phyloP scores from a whole-genome alignment of 805 yeast genomes.

The Grigorovia humatica region DNA sequence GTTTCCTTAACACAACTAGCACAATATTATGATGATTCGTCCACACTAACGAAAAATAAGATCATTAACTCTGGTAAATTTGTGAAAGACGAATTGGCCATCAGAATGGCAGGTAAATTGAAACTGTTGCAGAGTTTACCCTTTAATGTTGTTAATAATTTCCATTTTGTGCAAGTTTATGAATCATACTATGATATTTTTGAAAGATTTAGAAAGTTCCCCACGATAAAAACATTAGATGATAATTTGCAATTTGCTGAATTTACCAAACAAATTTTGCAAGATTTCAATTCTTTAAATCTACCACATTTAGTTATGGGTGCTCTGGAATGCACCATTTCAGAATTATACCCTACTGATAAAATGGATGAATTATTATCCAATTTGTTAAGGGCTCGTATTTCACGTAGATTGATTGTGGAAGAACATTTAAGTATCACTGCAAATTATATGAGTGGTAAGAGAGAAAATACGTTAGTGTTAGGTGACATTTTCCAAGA shows the following conservation, averaged over 20 bases:
- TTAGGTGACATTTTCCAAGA: slow-evolving; percentile 76
- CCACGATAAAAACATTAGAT: slow-evolving; percentile 53
- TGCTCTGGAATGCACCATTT: slow-evolving; percentile 65
- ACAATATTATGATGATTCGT: slow-evolving; percentile 59
- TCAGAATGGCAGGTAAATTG: slow-evolving; percentile 71
- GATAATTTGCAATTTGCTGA: slow-evolving; percentile 70
- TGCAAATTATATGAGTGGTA: slow-evolving; percentile 42
- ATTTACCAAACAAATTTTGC: slow-evolving; percentile 49
- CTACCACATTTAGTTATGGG: slow-evolving; percentile 91
- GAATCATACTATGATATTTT: slow-evolving; percentile 84
- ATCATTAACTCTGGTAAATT: slow-evolving; percentile 78
- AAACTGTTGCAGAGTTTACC: slow-evolving; percentile 74
- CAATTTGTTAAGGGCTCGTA: slow-evolving; percentile 70
- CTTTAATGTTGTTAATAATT: slow-evolving; percentile 73
- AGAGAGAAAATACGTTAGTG: slow-evolving; percentile 35
- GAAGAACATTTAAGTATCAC: slow-evolving; percentile 85
- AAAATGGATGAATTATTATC: slow-evolving; percentile 68
- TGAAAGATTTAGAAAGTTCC: slow-evolving; percentile 69
- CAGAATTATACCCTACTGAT: slow-evolving; percentile 45
- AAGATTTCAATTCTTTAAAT: slow-evolving; percentile 68
- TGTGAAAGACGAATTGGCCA: slow-evolving; percentile 75
- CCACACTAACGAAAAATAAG: slow-evolving; percentile 62
- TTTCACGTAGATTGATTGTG: slow-evolving; percentile 79
- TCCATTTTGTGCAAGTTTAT: slow-evolving; percentile 77
- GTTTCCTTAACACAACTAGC: slow-evolving; percentile 86